Evolutionary conservation across 2,329 filamentous ascomycete genomes (phyloP).

Genomic region (Ophiostoma sp.): DNA sequence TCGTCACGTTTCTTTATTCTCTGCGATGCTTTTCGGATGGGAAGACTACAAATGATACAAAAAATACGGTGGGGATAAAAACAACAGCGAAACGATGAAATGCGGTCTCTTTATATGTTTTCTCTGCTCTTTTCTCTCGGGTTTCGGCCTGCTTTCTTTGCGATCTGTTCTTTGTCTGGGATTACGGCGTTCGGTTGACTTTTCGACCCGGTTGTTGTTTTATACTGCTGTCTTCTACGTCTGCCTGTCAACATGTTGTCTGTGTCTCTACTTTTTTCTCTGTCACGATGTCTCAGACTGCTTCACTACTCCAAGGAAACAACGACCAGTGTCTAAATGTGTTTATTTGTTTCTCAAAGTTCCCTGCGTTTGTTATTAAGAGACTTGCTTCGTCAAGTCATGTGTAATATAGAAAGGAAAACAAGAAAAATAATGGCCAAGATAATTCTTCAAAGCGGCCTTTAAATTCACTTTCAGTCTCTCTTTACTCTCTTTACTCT

Average conservation of each 20-base stretch:
- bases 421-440: not conserved
- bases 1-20: not conserved
- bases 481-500: no score
- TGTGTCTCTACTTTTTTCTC: not conserved
- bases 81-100: not conserved
- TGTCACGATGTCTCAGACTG: not conserved
- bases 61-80: not conserved
- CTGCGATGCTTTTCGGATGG: not conserved
- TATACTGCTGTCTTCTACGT: not conserved
- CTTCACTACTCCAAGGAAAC: not conserved
- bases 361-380: not conserved
- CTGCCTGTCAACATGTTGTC: not conserved
- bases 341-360: not conserved
- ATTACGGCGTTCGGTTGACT: not conserved
- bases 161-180: not conserved
- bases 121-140: not conserved
- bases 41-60: not conserved
- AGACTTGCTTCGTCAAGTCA: not conserved
- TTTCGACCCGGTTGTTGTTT: not conserved
- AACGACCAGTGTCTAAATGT: not conserved
- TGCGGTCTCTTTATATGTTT: not conserved
- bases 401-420: not conserved
- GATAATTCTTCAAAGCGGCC: not conserved
- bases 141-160: not conserved
- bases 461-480: not conserved